These are phyloP conservation scores for Dactylellina sp. DNA, from an alignment of 2,329 filamentous ascomycete species.

Conservation along the genomic window DNA sequence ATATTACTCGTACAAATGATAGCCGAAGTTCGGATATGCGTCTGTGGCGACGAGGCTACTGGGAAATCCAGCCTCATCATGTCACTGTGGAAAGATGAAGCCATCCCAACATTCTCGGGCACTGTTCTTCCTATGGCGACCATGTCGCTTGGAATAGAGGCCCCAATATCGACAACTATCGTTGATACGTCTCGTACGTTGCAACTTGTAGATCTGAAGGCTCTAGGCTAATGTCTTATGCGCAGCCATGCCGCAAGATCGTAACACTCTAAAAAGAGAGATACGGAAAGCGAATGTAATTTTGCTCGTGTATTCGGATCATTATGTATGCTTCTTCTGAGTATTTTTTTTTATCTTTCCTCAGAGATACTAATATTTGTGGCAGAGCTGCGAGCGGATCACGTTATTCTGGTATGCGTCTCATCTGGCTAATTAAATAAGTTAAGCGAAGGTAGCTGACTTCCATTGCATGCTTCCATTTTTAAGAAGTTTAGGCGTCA, in stretches of 20 bases:
- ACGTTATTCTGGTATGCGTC: slow-evolving; percentile 82
- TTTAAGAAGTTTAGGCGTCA: slow-evolving; percentile 96
- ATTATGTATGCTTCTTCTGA: slow-evolving; percentile 71
- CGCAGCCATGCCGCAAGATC: slow-evolving; percentile 85
- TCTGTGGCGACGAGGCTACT: slow-evolving; percentile 67
- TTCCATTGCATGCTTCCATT: slow-evolving; percentile 75
- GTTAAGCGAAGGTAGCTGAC: not conserved
- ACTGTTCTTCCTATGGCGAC: slow-evolving; percentile 93
- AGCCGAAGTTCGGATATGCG: slow-evolving; percentile 55
- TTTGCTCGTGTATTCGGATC: slow-evolving; percentile 94
- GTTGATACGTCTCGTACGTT: slow-evolving; percentile 81
- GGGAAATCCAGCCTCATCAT: slow-evolving; percentile 94
- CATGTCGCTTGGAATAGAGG: slow-evolving; percentile 89
- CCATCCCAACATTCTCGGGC: slow-evolving; percentile 95
- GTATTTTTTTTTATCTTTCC: not conserved
- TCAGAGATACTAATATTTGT: slow-evolving; percentile 14
- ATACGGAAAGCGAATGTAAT: slow-evolving; percentile 98
- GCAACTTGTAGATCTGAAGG: slow-evolving; percentile 12
- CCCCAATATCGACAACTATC: slow-evolving; percentile 96
- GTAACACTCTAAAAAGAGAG: slow-evolving; percentile 88
- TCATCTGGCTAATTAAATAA: not conserved
- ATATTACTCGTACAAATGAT: slow-evolving; percentile 22
- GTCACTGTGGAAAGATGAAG: slow-evolving; percentile 95
- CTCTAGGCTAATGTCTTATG: not conserved
- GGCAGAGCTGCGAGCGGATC: slow-evolving; percentile 89